phyloP scores from a whole-genome alignment of 2,329 filamentous ascomycete genomes.

The Pseudogymnoascus sp. region DNA sequence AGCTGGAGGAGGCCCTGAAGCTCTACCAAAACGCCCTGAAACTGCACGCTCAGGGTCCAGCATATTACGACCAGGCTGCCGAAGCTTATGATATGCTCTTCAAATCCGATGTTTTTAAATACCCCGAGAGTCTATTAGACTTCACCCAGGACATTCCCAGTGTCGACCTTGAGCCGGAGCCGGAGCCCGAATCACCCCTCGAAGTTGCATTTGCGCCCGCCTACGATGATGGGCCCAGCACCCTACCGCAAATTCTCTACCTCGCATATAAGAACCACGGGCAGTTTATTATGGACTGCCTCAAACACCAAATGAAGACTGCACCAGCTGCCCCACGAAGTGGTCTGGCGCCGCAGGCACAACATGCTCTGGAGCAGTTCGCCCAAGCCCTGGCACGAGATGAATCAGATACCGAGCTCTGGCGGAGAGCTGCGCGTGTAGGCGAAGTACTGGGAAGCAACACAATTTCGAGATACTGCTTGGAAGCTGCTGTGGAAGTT shows the following conservation, averaged over 20 bases:
- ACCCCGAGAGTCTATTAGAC: slow-evolving; percentile 68
- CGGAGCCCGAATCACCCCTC: slow-evolving; percentile 41
- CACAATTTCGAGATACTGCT: slow-evolving; percentile 51
- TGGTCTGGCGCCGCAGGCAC: slow-evolving; percentile 24
- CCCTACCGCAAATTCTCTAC: slow-evolving; percentile 80
- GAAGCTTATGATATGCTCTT: slow-evolving; percentile 81
- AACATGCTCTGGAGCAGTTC: slow-evolving; percentile 47
- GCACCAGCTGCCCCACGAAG: slow-evolving; percentile 28
- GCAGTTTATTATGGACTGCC: slow-evolving; percentile 76
- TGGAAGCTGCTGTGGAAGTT: slow-evolving; percentile 58
- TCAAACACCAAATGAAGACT: slow-evolving; percentile 44
- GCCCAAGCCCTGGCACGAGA: slow-evolving; percentile 53
- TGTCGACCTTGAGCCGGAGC: slow-evolving; percentile 31
- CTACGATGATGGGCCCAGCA: slow-evolving; percentile 68
- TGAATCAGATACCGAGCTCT: slow-evolving; percentile 59
- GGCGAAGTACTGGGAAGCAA: slow-evolving; percentile 49
- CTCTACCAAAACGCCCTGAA: slow-evolving; percentile 87
- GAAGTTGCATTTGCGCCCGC: slow-evolving; percentile 49
- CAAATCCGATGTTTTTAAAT: slow-evolving; percentile 86
- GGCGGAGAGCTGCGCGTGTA: slow-evolving; percentile 51
- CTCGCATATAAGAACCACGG: slow-evolving; percentile 93
- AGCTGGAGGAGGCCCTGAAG: slow-evolving; percentile 88
- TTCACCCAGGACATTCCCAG: slow-evolving; percentile 54
- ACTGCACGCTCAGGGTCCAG: slow-evolving; percentile 78
- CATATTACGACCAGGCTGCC: slow-evolving; percentile 65